Evolutionary conservation across 169 alveolate genomes (phyloP), one percentile per base, ranked within the genome.

Genomic region (Eimeria necatrix): DNA sequence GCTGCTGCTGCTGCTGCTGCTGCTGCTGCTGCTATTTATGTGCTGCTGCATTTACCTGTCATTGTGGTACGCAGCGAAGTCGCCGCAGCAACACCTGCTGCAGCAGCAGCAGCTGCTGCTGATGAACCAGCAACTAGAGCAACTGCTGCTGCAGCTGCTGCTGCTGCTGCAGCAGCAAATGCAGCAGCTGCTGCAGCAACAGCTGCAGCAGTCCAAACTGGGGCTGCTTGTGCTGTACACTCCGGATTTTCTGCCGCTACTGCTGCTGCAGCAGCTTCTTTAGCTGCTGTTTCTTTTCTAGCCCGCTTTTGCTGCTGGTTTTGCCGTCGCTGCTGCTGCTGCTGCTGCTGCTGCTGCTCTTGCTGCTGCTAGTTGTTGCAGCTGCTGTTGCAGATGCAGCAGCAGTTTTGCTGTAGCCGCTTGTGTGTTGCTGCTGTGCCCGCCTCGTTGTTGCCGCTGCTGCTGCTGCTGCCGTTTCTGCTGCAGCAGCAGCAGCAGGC

Each of bases 301-400:
- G 3, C 41, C 68, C 20, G 12, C 48, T 22, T 8, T 12, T 71
- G 83, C 83, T 71, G 83, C 53, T 71, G 83, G 6, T 71, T 22
- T 32, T 22, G 52, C 24, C 6, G 83, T 4, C 24, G 83, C 83
- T 22, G 51, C 24, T n/a, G 9, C 6, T 71, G 48, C 51, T 22
- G 83, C 18, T 71, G 83, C 20, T 71, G 83, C 4, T 71, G 83
- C 52, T n/a, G 83, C 83, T n/a, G 49, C 9, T 71, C 51, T 48
- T 26, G 48, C 18, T 4, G 52, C 52, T 71, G 83, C 83, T 71
- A 32, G 48, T n/a, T 71, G 83, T 22, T 22, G 52, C 14, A 7
- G 49, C 83, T 71, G 51, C 20, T 48, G 83, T 7, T 16, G 83
- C 52, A 6, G 74, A 20, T 61, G 24, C 32, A 2, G 74, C 18